phyloP scores from a whole-genome alignment of 306 rosid genomes.

The Ochetophila trinervis region DNA sequence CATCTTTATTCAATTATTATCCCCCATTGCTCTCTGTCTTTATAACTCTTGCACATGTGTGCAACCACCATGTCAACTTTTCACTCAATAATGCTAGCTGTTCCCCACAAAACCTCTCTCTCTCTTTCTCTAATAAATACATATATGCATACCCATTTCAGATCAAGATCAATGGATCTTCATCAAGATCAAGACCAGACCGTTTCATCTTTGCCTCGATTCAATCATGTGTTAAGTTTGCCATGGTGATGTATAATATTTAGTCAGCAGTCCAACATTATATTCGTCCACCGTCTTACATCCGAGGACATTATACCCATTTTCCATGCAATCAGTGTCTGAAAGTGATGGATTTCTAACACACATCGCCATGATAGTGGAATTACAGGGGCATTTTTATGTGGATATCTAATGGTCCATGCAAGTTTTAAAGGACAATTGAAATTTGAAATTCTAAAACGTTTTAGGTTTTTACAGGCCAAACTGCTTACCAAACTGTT shows the following conservation, averaged over 20 bases:
- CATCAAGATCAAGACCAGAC: neutral
- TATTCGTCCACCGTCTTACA: constrained; percentile 17
- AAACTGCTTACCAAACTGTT: no score
- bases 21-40: constrained; percentile 16
- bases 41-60: constrained; percentile 33
- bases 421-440: neutral
- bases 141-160: constrained; percentile 16
- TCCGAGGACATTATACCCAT: constrained; percentile 24
- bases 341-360: constrained; percentile 27
- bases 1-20: constrained; percentile 19
- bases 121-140: constrained; percentile 7
- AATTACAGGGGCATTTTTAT: neutral
- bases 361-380: neutral
- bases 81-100: constrained; percentile 37
- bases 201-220: neutral
- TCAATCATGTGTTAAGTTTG: constrained; percentile 9
- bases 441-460: neutral
- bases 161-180: constrained; percentile 11
- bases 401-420: neutral
- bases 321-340: constrained; percentile 7
- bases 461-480: no score
- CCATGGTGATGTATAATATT: constrained; percentile 12
- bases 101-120: constrained; percentile 31
- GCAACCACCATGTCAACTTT: constrained; percentile 28
- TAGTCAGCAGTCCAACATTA: constrained; percentile 15